Base-by-base conservation (phyloP, 1,284 basidiomycete species). In the Boletus sp. region DNA sequence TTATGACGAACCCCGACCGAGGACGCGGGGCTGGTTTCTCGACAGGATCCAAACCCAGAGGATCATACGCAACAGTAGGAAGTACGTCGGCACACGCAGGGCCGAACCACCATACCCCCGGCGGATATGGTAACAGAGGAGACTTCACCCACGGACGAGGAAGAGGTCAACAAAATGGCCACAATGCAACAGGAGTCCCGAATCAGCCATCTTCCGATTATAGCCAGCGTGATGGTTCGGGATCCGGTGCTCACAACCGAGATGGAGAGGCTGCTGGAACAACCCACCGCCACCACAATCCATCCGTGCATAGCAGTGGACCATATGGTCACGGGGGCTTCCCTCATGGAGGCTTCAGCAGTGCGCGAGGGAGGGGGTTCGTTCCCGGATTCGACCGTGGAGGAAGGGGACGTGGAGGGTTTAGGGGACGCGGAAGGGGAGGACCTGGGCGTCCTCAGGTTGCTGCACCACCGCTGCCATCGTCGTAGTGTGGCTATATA, bases 1-100 rank as follows among this genome's bases (percentile, higher is more conserved):
- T 84, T 39, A 77, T 82, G 80, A 66, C 76, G 5, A 91, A 91
- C 59, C 88, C 85, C 1, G 82, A 84, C 59, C 72, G 82, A 42
- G 78, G 73, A n/a, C 68, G 73, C n/a, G 68, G 66, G 2, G 1
- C 32, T 41, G 45, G 51, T 37, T 34, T 44, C 30, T 20, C 30
- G 14, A 55, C 51, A 16, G 47, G 43, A 46, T 7, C 27, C 5
- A 49, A 48, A 17, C 17, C 48, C 10, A 44, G 29, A 20, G 47
- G 29, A 20, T 40, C 55, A 0, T 51, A 60, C 10, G 42, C 52
- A 12, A 2, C 41, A 5, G 44, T n/a, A 23, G 51, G 50, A 33
- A 26, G 32, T 8, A 1, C 37, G 16, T 30, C 35, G 4, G 17
- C 32, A 22, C 12, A 27, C 0, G 16, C 40, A 19, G 36, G 23